phyloP scores from a whole-genome alignment of 257 asterid genomes.

The Solanum pimpinellifolium region DNA sequence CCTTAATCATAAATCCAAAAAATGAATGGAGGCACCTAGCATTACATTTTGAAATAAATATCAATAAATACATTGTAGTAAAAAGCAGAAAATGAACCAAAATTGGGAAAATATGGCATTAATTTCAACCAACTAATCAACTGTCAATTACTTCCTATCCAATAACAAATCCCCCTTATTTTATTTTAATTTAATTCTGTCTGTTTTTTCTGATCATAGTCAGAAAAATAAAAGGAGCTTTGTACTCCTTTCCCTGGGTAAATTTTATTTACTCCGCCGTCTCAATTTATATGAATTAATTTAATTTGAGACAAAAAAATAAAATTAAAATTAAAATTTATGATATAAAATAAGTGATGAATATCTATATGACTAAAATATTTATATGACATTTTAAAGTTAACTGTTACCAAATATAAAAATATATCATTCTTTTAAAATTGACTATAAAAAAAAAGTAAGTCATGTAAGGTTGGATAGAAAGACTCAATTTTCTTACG shows the following conservation, averaged over 20 bases:
- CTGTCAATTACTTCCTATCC: background rate
- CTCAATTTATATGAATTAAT: too few relatives aligned
- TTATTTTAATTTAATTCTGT: background rate
- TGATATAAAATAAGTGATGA: background rate
- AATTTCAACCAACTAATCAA: background rate
- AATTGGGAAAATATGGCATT: background rate
- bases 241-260: background rate
- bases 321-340: too few relatives aligned
- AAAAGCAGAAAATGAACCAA: background rate
- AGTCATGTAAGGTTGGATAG: background rate
- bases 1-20: background rate
- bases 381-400: background rate
- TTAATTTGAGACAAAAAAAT: fast-evolving
- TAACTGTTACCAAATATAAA: too few relatives aligned
- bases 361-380: too few relatives aligned
- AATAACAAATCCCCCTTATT: background rate
- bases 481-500: background rate
- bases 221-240: background rate
- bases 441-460: too few relatives aligned
- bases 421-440: fast-evolving
- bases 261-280: too few relatives aligned
- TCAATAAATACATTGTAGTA: background rate
- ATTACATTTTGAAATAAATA: background rate
- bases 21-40: background rate
- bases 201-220: background rate